These are phyloP conservation scores for Penicillium malachiteum DNA, from an alignment of 495 filamentous ascomycete genomes.

Conservation along the genomic window DNA sequence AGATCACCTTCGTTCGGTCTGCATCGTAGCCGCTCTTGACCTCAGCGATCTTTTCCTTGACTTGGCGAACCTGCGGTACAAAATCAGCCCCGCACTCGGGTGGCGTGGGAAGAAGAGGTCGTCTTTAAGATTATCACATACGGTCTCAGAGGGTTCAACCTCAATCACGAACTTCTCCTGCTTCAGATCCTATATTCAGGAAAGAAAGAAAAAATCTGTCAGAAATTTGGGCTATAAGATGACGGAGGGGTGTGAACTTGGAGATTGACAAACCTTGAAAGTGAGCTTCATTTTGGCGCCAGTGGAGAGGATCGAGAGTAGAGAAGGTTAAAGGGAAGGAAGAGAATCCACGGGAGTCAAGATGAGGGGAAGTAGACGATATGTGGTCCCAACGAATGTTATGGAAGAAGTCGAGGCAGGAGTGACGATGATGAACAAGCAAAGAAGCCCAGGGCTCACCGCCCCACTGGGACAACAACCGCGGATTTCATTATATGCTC, in stretches of 20 bases:
- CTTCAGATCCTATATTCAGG: conserved; percentile 74
- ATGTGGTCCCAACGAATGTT: conserved; percentile 3
- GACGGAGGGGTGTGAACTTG: conserved; percentile 12
- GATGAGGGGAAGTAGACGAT: neutral
- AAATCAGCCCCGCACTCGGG: conserved; percentile 33
- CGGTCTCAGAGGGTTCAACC: conserved; percentile 86
- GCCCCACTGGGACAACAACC: conserved; percentile 1
- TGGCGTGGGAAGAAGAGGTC: conserved; percentile 7
- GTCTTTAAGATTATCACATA: conserved; percentile 39
- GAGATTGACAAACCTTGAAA: conserved; percentile 62
- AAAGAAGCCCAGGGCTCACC: conserved; percentile 6
- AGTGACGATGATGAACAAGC: conserved; percentile 14
- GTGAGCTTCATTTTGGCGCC: conserved; percentile 72
- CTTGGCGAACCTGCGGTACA: conserved; percentile 66
- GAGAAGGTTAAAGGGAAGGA: conserved; percentile 11
- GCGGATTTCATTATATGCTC: neutral
- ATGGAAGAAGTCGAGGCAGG: conserved; percentile 8
- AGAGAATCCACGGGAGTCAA: conserved; percentile 3
- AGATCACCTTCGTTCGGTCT: conserved; percentile 89
- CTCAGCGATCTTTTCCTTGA: conserved; percentile 85
- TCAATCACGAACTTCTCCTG: conserved; percentile 97
- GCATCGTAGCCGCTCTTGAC: conserved; percentile 87
- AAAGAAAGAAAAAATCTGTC: neutral
- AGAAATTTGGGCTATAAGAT: conserved; percentile 4
- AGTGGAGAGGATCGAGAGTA: conserved; percentile 11